A percentile compares a stretch with the other conserved stretches of the same genome.
Conservation (phyloP, 306 rosid species). For the Vicia villosa region DNA sequence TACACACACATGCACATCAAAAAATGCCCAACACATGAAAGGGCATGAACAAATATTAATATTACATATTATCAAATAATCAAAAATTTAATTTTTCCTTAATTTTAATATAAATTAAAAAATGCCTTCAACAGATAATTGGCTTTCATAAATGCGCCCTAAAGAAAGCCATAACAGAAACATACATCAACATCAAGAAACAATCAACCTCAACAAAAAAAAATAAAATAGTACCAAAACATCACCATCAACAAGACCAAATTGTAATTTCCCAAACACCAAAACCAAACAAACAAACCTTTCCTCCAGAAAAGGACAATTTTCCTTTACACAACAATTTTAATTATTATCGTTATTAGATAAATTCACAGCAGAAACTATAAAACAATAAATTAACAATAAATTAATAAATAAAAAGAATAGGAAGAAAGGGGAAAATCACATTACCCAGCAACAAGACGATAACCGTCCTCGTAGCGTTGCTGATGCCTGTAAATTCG, state of each 20-base stretch:
- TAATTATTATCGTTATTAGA: neutral
- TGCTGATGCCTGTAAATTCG: slow-evolving; percentile 84
- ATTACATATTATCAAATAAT: neutral
- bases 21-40: neutral
- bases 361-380: neutral
- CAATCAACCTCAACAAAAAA: neutral
- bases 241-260: slow-evolving; percentile 23
- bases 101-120: neutral
- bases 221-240: slow-evolving; percentile 19
- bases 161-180: neutral
- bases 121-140: neutral
- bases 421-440: neutral
- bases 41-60: neutral
- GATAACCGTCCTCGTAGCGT: slow-evolving; percentile 76
- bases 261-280: slow-evolving; percentile 4
- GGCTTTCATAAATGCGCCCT: neutral
- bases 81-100: no score
- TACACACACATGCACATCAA: neutral
- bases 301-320: slow-evolving; percentile 37
- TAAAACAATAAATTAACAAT: neutral
- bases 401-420: neutral
- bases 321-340: neutral
- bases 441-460: slow-evolving; percentile 83
- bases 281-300: neutral
- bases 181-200: slow-evolving; percentile 28